Base-by-base conservation (phyloP, 352 stramenopile genomes). In the Phytopythium litorale region DNA sequence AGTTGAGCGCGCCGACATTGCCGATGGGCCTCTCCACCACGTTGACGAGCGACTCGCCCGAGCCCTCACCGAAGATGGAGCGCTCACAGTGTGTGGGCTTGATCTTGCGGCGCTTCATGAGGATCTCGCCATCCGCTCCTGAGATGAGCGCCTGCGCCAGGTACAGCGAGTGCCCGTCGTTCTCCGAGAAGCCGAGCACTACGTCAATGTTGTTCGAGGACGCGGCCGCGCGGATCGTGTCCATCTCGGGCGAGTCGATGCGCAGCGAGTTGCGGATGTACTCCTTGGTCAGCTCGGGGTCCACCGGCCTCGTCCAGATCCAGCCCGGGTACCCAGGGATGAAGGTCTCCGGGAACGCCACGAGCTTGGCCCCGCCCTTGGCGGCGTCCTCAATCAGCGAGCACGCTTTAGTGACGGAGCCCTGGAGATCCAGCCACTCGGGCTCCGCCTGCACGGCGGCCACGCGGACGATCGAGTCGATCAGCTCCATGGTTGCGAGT, bases 101-200 rank as follows among this genome's bases (percentile, higher is more conserved):
- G 60, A 71, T 62, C 40, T 71, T 71, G 45, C 65, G 60, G 25
- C 65, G 65, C 37, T 51, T 64, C 65, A 71, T 73, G 42, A 67
- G 33, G 40, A 73, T 67, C 23, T 67, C 66, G 3, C 66, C 62
- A 0, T 37, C 57, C 28, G 55, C 25, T 33, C 63, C 58, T 9
- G 62, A 69, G 46, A 69, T 70, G 48, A 60, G 68, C 7, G 40
- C 63, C 55, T 70, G 65, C 12, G 59, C 21, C 30, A 70, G 61
- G 63, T 73, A 73, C 7, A 73, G 58, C 66, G 62, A 67, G 58
- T 73, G 62, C 56, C 66, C 51, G 62, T 73, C 58, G 21, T 73
- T 71, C 63, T 73, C 66, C 9, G 66, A 70, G 63, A 70, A 70
- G 28, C 62, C 66, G 8, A 73, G 32, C 48, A 67, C 65, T 50